Evolutionary conservation across 2,329 filamentous ascomycete species (phyloP).

Genomic region (Lachnellula arida): DNA sequence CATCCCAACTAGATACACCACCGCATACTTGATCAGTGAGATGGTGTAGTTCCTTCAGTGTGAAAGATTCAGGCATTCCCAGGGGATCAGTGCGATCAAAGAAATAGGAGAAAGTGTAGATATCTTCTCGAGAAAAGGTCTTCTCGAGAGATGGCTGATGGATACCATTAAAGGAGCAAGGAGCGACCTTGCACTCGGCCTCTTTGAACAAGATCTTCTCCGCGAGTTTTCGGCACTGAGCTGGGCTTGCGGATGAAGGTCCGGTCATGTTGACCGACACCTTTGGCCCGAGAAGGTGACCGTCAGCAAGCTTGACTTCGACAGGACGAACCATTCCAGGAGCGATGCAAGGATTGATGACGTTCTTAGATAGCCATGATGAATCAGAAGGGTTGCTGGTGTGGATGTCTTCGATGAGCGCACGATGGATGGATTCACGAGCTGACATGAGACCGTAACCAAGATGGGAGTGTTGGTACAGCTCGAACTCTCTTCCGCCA

Average conservation of each 20-base stretch:
- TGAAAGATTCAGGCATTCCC: conserved; percentile 98
- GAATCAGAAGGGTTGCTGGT: conserved; percentile 55
- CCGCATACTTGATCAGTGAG: conserved; percentile 80
- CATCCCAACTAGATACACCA: conserved; percentile 71
- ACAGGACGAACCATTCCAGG: conserved; percentile 73
- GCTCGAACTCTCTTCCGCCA: conserved; percentile 81
- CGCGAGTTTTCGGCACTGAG: conserved; percentile 84
- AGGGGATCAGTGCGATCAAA: conserved; percentile 90
- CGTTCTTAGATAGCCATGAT: conserved; percentile 64
- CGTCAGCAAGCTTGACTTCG: conserved; percentile 63
- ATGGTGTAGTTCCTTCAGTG: conserved; percentile 81
- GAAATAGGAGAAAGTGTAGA: conserved; percentile 98
- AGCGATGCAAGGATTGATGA: conserved; percentile 81
- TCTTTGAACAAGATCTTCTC: conserved; percentile 92
- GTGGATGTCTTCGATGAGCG: conserved; percentile 67
- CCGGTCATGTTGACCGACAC: conserved; percentile 83
- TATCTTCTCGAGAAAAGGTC: conserved; percentile 85
- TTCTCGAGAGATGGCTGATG: conserved; percentile 90
- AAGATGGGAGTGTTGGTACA: conserved; percentile 98
- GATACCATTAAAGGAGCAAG: conserved; percentile 98
- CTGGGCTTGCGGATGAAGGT: conserved; percentile 66
- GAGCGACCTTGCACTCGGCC: conserved; percentile 70
- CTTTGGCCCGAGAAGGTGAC: conserved; percentile 59
- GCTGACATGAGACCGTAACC: conserved; percentile 96
- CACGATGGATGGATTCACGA: conserved; percentile 76